Evolutionary conservation across 1,139 yeast genomes (phyloP).

Genomic region (Diutina siamensis): DNA sequence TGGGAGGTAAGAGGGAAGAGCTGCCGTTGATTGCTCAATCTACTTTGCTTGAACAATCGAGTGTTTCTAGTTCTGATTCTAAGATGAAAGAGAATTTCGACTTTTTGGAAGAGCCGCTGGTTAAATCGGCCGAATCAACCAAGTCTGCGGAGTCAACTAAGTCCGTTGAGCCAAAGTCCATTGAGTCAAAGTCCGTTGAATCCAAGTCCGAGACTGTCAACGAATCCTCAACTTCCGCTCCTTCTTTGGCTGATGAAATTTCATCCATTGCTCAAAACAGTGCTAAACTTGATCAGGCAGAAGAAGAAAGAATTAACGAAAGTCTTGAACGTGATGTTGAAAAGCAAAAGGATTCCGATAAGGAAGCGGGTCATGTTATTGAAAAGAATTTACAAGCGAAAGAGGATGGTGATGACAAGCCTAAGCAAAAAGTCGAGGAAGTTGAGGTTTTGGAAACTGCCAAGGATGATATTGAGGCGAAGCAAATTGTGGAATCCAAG

Average conservation of each 20-base stretch:
- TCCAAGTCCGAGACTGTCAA: no score
- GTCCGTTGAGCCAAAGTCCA: no score
- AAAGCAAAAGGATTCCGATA: background rate
- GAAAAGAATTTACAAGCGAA: conserved; percentile 1
- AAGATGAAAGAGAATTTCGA: no score
- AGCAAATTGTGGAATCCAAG: background rate
- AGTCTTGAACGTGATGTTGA: no score
- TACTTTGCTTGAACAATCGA: no score
- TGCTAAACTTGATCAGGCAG: background rate
- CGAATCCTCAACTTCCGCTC: no score
- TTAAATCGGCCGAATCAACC: no score
- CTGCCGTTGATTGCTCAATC: no score
- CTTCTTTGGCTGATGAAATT: background rate
- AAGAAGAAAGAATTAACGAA: background rate
- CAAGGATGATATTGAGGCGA: background rate
- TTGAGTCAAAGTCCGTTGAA: no score
- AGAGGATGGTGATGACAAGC: conserved; percentile 9
- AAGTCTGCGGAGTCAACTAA: no score
- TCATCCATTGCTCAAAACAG: background rate
- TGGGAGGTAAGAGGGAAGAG: no score
- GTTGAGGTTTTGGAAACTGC: conserved; percentile 4
- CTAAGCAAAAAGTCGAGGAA: background rate
- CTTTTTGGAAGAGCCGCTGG: no score
- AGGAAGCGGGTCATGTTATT: background rate
- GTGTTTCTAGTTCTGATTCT: conserved; percentile 1